A percentile compares a stretch with the other conserved stretches of the same genome.
phyloP scores from a whole-genome alignment of 805 yeast species.

The Ascoidea tarda region DNA sequence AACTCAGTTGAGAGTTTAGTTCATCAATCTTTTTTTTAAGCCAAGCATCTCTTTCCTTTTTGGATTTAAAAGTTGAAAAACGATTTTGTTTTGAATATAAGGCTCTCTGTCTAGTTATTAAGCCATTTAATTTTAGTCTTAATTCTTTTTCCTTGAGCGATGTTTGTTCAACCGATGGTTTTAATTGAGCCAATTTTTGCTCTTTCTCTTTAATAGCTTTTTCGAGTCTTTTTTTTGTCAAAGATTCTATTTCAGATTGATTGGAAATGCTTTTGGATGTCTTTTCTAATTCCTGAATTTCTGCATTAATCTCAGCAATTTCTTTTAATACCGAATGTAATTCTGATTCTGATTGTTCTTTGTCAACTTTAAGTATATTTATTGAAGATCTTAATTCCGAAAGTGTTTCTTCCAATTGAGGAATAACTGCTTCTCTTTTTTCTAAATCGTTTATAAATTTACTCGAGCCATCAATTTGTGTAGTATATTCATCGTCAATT shows the following conservation, averaged over 20 bases:
- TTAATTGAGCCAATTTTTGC: slow-evolving; percentile 17
- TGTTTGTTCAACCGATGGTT: slow-evolving; percentile 27
- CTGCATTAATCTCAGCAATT: slow-evolving; percentile 35
- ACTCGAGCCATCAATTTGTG: slow-evolving; percentile 36
- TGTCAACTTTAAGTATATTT: slow-evolving; percentile 42
- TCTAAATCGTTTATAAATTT: slow-evolving; percentile 41
- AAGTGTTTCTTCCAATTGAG: slow-evolving; percentile 30
- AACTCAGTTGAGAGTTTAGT: slow-evolving; percentile 18
- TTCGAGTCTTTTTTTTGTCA: slow-evolving; percentile 14
- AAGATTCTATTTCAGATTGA: slow-evolving; percentile 16
- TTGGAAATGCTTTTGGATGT: slow-evolving; percentile 20
- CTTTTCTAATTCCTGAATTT: slow-evolving; percentile 26
- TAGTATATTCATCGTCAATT: slow-evolving; percentile 42
- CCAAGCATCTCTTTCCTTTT: slow-evolving; percentile 56
- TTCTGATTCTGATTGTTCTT: slow-evolving; percentile 35
- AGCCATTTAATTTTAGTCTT: slow-evolving; percentile 24
- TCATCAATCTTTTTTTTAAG: slow-evolving; percentile 34
- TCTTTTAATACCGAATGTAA: slow-evolving; percentile 31
- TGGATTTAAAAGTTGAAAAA: slow-evolving; percentile 38
- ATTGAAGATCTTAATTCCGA: slow-evolving; percentile 30
- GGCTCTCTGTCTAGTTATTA: slow-evolving; percentile 38
- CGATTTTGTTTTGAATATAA: slow-evolving; percentile 63
- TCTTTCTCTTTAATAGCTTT: slow-evolving; percentile 18
- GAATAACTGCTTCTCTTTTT: slow-evolving; percentile 40
- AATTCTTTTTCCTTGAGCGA: slow-evolving; percentile 25